A percentile compares a stretch with the other conserved stretches of the same genome.
phyloP scores from a whole-genome alignment of 257 asterid species.

The Solanum chmielewskii region DNA sequence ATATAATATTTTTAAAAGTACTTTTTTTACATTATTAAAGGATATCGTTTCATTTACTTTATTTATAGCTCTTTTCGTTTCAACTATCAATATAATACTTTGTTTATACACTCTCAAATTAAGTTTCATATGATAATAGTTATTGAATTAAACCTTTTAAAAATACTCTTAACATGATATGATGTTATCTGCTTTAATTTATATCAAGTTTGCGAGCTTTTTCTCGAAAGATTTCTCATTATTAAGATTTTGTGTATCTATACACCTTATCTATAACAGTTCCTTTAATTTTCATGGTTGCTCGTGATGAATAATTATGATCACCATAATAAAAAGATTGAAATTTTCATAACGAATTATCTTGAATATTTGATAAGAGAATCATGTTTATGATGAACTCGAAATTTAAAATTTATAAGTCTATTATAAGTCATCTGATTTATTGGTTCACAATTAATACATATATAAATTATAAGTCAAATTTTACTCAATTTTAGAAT shows the following conservation, averaged over 20 bases:
- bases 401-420: neutral
- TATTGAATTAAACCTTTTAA: too few species aligned
- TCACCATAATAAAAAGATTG: fast-evolving
- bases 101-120: too few species aligned
- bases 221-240: neutral
- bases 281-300: too few species aligned
- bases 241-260: neutral
- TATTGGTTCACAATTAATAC: neutral
- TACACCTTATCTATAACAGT: neutral
- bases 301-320: too few species aligned
- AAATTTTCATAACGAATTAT: neutral
- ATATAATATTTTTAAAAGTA: neutral
- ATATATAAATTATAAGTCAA: neutral
- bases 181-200: neutral
- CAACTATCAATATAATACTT: too few species aligned
- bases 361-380: neutral
- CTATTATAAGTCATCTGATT: neutral
- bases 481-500: neutral
- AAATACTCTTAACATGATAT: too few species aligned
- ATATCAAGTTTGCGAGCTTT: neutral
- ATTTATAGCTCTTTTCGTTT: too few species aligned
- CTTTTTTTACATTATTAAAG: too few species aligned
- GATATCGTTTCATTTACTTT: too few species aligned
- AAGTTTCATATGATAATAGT: too few species aligned
- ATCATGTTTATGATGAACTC: neutral